A percentile compares a stretch with the other conserved stretches of the same genome.
phyloP scores from a whole-genome alignment of 306 rosid species.

The Alnus rubra region DNA sequence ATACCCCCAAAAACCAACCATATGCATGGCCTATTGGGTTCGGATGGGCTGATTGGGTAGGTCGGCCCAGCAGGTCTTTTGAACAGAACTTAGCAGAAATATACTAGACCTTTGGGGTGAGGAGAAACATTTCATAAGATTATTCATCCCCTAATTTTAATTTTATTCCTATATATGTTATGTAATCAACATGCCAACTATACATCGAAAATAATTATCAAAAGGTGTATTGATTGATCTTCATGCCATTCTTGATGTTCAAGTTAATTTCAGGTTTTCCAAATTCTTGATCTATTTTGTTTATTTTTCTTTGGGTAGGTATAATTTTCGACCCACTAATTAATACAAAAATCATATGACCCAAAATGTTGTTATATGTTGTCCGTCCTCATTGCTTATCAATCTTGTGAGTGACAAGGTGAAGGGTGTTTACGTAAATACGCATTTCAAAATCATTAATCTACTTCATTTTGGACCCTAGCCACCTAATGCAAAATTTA shows the following conservation, averaged over 20 bases:
- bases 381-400: neutral
- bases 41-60: no score
- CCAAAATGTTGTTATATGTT: neutral
- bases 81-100: no score
- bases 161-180: neutral
- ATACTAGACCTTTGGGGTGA: neutral
- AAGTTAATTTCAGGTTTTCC: neutral
- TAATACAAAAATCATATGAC: no score
- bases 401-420: no score
- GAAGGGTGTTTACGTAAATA: no score
- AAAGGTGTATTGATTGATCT: no score
- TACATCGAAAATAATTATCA: no score
- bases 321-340: neutral
- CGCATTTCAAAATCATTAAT: neutral
- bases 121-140: neutral
- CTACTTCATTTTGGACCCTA: no score
- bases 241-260: neutral
- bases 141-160: neutral
- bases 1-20: no score
- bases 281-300: neutral
- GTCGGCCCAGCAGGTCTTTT: no score
- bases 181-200: neutral
- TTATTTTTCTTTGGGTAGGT: neutral
- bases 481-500: neutral
- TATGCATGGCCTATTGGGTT: no score